Base-by-base conservation (phyloP, 2,329 filamentous ascomycete genomes). In the Seiridium cupressi region DNA sequence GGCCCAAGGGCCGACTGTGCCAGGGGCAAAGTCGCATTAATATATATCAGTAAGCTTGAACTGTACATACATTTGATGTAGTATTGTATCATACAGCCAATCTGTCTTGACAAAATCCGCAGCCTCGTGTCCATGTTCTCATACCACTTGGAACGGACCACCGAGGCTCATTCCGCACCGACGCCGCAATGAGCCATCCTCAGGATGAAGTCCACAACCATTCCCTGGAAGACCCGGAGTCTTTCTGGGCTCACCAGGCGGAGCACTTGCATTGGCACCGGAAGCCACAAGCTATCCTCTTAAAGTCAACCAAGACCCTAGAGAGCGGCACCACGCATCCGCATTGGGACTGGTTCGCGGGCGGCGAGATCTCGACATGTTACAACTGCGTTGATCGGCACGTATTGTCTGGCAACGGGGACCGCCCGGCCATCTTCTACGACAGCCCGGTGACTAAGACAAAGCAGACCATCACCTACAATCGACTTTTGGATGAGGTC, bases 321-420 rank as follows among this genome's bases (percentile, higher is more conserved):
- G 75, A 80, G 57, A 84, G 77, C 64, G 88, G 87, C 59, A 76
- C 80, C n/a, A 78, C 80, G 13, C 88, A 96, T 71, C 82, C 86
- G 47, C 87, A 90, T 70, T 97, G 93, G 93, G 85, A 87, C 63
- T 98, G 94, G 94, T 97, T 96, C 67, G 86, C 91, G 0, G 91
- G 87, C 63, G 94, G 93, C 63, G 88, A 95, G 77, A 91, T 98
- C 66, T 95, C 90, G 44, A 97, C 92, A 0, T 92, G 90, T 66
- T 96, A 92, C 79, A 98, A 97, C 73, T 96, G 92, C 72, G 79
- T 97, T 11, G 93, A 97, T 74, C 84, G 93, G 11, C 93, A 97
- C 75, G 92, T 97, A n/a, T 77, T 84, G 42, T 86, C 85, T 5
- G 92, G 93, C n/a, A 81, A 88, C 65, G 93, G 93, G 11, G 82